phyloP scores from a whole-genome alignment of 192 early-diverging fungal genomes.

The Phycomyces blakesleeanus region DNA sequence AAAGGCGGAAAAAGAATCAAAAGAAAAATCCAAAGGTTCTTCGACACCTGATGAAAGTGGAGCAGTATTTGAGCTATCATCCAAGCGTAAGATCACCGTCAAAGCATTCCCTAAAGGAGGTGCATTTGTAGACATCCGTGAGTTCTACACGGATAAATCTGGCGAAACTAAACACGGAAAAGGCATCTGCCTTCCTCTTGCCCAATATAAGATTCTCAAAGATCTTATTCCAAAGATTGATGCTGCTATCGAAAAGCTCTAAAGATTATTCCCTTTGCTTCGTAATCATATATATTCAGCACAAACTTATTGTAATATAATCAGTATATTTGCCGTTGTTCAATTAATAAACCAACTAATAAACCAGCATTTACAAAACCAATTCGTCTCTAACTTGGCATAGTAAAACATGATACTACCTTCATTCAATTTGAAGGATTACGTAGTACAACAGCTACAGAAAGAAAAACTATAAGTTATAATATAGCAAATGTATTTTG shows the following conservation, averaged over 20 bases:
- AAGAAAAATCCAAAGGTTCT: not conserved
- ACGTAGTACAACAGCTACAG: no score
- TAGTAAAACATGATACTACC: no score
- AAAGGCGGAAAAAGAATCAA: not conserved
- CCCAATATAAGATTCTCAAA: slow-evolving; percentile 19
- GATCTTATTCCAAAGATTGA: slow-evolving; percentile 23
- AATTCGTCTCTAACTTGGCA: no score
- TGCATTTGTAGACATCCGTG: slow-evolving; percentile 18
- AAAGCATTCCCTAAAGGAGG: slow-evolving; percentile 20
- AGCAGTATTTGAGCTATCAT: not conserved
- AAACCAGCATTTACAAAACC: no score
- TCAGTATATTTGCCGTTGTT: no score
- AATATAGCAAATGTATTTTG: no score
- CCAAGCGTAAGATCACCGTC: slow-evolving; percentile 20
- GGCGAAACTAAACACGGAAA: slow-evolving; percentile 24
- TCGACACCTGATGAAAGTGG: not conserved
- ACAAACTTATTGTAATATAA: no score
- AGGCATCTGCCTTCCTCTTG: slow-evolving; percentile 19
- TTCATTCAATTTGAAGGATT: no score
- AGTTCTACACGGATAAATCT: slow-evolving; percentile 14
- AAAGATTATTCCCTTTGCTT: not conserved
- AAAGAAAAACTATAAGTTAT: no score
- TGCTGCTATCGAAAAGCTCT: slow-evolving; percentile 7
- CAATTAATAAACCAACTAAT: no score
- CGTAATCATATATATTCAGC: no score